phyloP scores from a whole-genome alignment of 495 filamentous ascomycete species.

The Podospora sp. region DNA sequence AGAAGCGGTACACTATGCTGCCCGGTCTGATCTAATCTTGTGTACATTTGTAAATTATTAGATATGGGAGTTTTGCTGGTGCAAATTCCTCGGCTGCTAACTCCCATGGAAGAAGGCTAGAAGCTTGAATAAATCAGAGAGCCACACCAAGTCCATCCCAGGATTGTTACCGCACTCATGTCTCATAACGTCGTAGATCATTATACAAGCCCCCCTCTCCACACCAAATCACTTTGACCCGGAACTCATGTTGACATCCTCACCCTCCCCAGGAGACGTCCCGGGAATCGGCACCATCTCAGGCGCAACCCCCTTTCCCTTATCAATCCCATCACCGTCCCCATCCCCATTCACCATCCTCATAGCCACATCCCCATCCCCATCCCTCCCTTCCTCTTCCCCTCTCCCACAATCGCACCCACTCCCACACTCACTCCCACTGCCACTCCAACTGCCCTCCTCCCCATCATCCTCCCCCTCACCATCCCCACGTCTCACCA shows the following conservation, averaged over 20 bases:
- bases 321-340: conserved; percentile 29
- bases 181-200: background rate
- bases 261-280: background rate
- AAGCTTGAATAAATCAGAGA: background rate
- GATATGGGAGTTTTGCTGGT: background rate
- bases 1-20: conserved; percentile 79
- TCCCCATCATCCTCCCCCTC: conserved; percentile 17
- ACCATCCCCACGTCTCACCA: conserved; percentile 56
- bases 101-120: background rate
- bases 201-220: background rate
- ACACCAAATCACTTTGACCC: background rate
- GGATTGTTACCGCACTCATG: background rate
- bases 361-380: conserved; percentile 28
- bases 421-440: conserved; percentile 35
- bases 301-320: conserved; percentile 11
- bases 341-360: conserved; percentile 4
- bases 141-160: background rate
- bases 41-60: conserved; percentile 5
- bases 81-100: background rate
- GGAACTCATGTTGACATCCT: background rate
- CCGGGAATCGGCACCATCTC: conserved; percentile 22
- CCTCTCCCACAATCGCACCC: conserved; percentile 35
- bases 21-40: conserved; percentile 58
- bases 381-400: conserved; percentile 17
- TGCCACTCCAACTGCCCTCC: conserved; percentile 42